Percentiles rank a stretch among this genome's conserved stretches.
Evolutionary conservation across 2,329 filamentous ascomycete species (phyloP).

Genomic region (Scytalidium sp.): DNA sequence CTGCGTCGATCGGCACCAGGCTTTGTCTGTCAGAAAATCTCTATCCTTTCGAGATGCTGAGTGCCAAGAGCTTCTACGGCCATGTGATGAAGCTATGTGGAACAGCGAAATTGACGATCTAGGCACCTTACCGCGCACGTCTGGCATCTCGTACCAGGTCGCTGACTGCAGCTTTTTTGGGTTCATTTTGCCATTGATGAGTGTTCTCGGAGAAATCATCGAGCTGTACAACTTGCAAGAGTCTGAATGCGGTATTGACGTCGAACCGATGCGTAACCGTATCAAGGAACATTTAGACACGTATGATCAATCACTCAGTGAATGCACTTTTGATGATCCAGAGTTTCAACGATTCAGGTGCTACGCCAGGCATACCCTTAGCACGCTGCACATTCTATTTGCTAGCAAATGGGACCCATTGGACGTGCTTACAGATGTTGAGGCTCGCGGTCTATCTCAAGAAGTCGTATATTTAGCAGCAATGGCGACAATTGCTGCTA

Average conservation of each 20-base stretch:
- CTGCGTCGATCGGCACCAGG: constrained; percentile 5
- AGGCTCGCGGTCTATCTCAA: constrained; percentile 44
- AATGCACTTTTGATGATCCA: neutral
- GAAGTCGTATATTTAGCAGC: constrained; percentile 42
- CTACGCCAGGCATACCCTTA: constrained; percentile 31
- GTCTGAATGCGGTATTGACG: neutral
- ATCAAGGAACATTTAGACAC: neutral
- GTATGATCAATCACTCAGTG: neutral
- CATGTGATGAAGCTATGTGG: constrained; percentile 1
- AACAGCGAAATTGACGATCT: neutral
- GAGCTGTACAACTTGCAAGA: neutral
- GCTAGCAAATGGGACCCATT: constrained; percentile 47
- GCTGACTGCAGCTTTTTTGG: neutral
- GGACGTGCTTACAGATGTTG: constrained; percentile 44
- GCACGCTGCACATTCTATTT: constrained; percentile 44
- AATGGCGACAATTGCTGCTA: constrained; percentile 43
- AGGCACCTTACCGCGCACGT: neutral
- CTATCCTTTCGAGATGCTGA: constrained; percentile 43
- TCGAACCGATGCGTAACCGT: neutral
- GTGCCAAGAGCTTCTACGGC: constrained; percentile 33
- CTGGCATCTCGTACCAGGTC: neutral
- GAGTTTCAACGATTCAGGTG: neutral
- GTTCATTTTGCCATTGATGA: neutral
- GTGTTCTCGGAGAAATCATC: neutral
- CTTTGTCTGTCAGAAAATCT: constrained; percentile 16